Evolutionary conservation across 2,329 filamentous ascomycete genomes (phyloP), one percentile per base, ranked within the genome.

Genomic region (Leptosphaerulina australis): DNA sequence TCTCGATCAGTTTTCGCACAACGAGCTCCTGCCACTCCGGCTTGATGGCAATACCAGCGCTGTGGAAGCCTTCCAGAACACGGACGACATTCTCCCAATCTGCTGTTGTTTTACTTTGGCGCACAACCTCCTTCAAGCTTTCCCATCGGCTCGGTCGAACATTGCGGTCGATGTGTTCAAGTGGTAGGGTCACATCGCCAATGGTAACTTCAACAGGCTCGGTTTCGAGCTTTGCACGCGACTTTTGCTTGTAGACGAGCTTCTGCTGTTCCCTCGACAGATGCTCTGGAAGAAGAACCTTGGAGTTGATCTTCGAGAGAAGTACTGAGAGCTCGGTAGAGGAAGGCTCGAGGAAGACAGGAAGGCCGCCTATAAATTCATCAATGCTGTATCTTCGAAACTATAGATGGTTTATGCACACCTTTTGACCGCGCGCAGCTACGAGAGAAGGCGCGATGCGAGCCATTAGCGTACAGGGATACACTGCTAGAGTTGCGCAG

Each of bases 221-320:
- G 20, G 67, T 71, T 38, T 73, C 66, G 26, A 80, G 72, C 29
- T 70, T 69, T 34, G 74, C 62, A n/a, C 66, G 65, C 64, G 75
- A 67, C 26, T 74, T 71, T 14, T 67, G 51, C 35, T 64, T 62
- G 67, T 73, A 78, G 56, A 80, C 73, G 22, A 79, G 71, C 50
- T 70, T 65, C 22, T 68, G 60, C 56, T 79, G 76, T 29, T 68
- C 66, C 12, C 60, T 54, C 49, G 67, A 72, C 43, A 81, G 71
- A 60, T 77, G 74, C 5, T 47, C 46, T 11, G 77, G 77, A 17
- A 79, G 69, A 50, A 80, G 71, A 58, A 79, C 62, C 40, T 75
- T 74, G 35, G 65, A 67, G 54, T 78, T 77, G 43, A 79, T 63
- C 8, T 55, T 67, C 5, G 64, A 55, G 49, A 80, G 74, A 26